Conservation (phyloP, 371 early-diverging fungal species). For the Rhizomucor pusillus region DNA sequence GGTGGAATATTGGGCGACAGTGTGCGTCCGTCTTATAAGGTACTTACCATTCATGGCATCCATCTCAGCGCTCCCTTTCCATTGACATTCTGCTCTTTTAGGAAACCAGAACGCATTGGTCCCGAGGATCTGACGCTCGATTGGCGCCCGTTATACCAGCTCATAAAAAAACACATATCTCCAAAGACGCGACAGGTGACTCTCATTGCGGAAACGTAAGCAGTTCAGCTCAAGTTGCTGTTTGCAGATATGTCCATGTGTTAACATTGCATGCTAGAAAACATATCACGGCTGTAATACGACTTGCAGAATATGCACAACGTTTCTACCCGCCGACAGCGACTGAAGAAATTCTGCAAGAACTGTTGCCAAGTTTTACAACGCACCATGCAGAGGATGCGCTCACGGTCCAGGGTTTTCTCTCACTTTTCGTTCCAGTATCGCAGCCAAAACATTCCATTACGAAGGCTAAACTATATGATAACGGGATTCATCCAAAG, state of each 20-base stretch:
- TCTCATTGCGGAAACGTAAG: conserved; percentile 52
- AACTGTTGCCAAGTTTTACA: conserved; percentile 66
- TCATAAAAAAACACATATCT: conserved; percentile 52
- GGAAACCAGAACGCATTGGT: conserved; percentile 51
- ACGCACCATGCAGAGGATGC: conserved; percentile 54
- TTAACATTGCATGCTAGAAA: conserved; percentile 22
- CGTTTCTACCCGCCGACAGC: conserved; percentile 67
- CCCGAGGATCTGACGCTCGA: conserved; percentile 59
- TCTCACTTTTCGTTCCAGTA: conserved; percentile 62
- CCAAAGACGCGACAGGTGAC: conserved; percentile 65
- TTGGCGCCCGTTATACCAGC: conserved; percentile 76
- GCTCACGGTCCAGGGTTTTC: conserved; percentile 55
- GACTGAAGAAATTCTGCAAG: conserved; percentile 68
- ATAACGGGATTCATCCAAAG: conserved; percentile 38
- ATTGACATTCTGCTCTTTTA: conserved; percentile 11
- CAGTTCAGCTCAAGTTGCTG: not conserved
- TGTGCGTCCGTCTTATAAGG: conserved; percentile 60
- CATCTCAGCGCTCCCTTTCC: not conserved
- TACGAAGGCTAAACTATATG: conserved; percentile 16
- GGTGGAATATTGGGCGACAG: conserved; percentile 55
- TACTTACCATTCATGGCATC: conserved; percentile 18
- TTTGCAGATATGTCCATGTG: not conserved
- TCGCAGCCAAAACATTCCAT: conserved; percentile 30
- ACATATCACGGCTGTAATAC: conserved; percentile 27
- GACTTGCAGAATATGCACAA: conserved; percentile 38